Evolutionary conservation across 768 basidiomycete genomes (phyloP), one percentile per base, ranked within the genome.

Genomic region (Royoungia palumana): DNA sequence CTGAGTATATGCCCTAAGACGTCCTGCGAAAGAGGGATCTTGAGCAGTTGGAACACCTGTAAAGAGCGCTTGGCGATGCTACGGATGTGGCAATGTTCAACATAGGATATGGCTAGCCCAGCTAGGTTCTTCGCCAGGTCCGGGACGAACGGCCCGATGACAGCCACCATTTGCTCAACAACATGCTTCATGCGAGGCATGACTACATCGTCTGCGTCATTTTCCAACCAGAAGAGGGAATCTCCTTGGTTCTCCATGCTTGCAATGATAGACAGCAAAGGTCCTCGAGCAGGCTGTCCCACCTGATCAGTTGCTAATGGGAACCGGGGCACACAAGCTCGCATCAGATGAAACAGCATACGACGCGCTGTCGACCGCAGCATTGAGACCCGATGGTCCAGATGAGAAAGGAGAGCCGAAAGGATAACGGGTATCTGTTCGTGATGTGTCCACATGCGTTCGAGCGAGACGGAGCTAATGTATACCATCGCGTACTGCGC

Each of bases 401-500:
- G 70, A 61, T 94, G 92, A 14, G 81, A 83, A 55, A 94, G 82
- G 17, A 93, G 71, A 5, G 83, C 82, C 46, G 92, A 88, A 25
- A 97, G 79, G 16, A 96, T 75, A 9, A 78, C 69, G 2, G 89
- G 84, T 11, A 97, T 71, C 46, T 87, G 80, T 10, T 75, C 71
- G 44, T 81, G 75, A 55, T 85, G 70, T 48, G 87, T 86, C 87
- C 89, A 90, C 55, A 80, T 81, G 25, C 85, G 79, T 54, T 87
- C 84, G 24, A 91, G 67, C 0, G 87, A 81, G 28, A 87, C 77
- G 53, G 93, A 89, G 3, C 83, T 79, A 22, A 94, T 68, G 61
- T 94, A 93, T 9, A 95, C 74, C 70, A 93, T 80, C 1, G 94
- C 92, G 61, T 89, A 89, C 61, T 95, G 93, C 13, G 89, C 90